Percentiles rank a stretch among this genome's conserved stretches.
Conservation (phyloP, 1,284 basidiomycete species). For the Wolfiporia cocos region DNA sequence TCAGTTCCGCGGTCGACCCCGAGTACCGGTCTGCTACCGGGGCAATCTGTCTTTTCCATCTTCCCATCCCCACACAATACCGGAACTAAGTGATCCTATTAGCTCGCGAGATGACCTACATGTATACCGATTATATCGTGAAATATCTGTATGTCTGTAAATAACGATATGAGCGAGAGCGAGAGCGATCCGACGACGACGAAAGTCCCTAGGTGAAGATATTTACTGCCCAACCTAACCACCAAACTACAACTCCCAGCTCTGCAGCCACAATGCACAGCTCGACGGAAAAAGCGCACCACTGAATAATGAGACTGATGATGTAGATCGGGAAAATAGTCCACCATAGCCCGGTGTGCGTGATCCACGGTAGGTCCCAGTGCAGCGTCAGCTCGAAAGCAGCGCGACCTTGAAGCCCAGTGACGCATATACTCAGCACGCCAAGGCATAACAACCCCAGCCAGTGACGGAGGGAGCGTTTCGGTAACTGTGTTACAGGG, state of each 20-base stretch:
- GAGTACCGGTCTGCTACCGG: neutral
- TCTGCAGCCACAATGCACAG: constrained; percentile 47
- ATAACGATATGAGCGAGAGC: constrained; percentile 8
- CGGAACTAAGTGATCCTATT: no score
- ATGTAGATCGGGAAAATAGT: constrained; percentile 53
- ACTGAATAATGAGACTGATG: constrained; percentile 52
- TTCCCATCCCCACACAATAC: no score
- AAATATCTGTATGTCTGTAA: neutral
- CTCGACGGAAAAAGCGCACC: constrained; percentile 54
- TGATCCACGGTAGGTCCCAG: constrained; percentile 49
- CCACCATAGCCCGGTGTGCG: constrained; percentile 54
- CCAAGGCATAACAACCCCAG: constrained; percentile 49
- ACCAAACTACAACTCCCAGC: constrained; percentile 55
- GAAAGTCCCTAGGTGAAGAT: constrained; percentile 33
- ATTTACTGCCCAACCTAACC: constrained; percentile 61
- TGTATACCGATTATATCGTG: neutral
- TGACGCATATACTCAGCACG: constrained; percentile 35
- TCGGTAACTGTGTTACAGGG: constrained; percentile 48
- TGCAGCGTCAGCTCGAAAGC: constrained; percentile 43
- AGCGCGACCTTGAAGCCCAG: constrained; percentile 46
- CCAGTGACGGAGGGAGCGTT: constrained; percentile 63
- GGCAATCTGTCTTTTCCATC: no score
- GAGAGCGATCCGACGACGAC: constrained; percentile 14
- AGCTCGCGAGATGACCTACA: neutral
- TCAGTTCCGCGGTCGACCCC: no score